phyloP scores from a whole-genome alignment of 345 rosid genomes.

The Gossypium turneri region DNA sequence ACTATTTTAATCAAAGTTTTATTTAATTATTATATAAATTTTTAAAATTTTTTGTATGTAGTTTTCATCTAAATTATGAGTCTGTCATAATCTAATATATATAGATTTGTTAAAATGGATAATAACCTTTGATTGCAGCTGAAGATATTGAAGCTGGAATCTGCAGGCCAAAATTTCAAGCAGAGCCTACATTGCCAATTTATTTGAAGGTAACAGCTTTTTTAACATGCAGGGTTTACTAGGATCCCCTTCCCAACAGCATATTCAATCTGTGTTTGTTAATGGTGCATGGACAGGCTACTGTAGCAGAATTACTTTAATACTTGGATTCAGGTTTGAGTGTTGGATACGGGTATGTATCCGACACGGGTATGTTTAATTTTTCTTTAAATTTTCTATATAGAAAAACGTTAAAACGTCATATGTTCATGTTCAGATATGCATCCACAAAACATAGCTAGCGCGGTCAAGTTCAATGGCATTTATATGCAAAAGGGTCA shows the following conservation, averaged over 20 bases:
- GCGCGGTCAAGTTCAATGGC: conserved; percentile 36
- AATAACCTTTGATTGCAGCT: conserved; percentile 41
- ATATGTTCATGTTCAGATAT: no score
- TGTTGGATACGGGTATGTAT: background rate
- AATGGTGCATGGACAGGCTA: conserved; percentile 40
- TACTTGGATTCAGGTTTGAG: background rate
- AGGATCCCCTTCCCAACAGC: background rate
- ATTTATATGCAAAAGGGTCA: no score
- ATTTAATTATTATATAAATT: no score
- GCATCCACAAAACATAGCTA: conserved; percentile 39
- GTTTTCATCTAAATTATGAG: no score
- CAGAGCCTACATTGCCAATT: conserved; percentile 86
- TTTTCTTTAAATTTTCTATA: no score
- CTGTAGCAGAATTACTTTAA: conserved; percentile 32
- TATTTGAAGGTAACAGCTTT: conserved; percentile 78
- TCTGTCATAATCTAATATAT: background rate
- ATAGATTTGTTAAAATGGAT: background rate
- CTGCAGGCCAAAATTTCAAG: conserved; percentile 56
- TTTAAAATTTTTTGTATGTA: no score
- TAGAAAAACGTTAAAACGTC: no score
- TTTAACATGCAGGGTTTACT: conserved; percentile 12
- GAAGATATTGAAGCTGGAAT: conserved; percentile 73
- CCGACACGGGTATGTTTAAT: no score
- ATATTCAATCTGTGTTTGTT: conserved; percentile 20
- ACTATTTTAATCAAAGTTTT: no score